phyloP scores from a whole-genome alignment of 2,329 filamentous ascomycete species.

The Claviceps monticola region DNA sequence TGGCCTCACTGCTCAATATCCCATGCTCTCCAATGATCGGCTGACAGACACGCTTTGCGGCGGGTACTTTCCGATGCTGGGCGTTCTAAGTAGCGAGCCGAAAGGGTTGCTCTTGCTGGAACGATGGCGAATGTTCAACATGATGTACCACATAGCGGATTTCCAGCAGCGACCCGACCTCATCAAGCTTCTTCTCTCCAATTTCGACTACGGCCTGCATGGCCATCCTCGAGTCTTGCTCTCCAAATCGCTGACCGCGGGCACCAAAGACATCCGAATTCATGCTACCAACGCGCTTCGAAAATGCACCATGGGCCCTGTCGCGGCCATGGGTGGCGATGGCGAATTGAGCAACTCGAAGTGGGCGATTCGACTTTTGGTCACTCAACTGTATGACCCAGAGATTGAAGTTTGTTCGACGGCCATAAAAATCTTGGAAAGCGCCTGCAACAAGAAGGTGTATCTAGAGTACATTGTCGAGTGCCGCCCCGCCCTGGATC shows the following conservation, averaged over 20 bases:
- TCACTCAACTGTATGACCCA: constrained; percentile 95
- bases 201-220: constrained; percentile 80
- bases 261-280: constrained; percentile 82
- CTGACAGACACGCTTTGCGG: constrained; percentile 78
- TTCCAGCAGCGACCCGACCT: constrained; percentile 82
- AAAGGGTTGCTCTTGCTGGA: constrained; percentile 84
- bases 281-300: constrained; percentile 76
- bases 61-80: constrained; percentile 89
- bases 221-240: constrained; percentile 86
- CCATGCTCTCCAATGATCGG: constrained; percentile 76
- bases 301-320: constrained; percentile 58
- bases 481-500: constrained; percentile 85
- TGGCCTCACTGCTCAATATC: constrained; percentile 64
- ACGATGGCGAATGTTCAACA: constrained; percentile 96
- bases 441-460: constrained; percentile 84
- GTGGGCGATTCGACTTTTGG: constrained; percentile 92
- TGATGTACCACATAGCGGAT: constrained; percentile 98
- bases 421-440: constrained; percentile 92
- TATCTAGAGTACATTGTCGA: constrained; percentile 94
- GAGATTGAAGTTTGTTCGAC: constrained; percentile 94
- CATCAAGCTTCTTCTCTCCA: constrained; percentile 74
- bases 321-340: constrained; percentile 23
- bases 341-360: constrained; percentile 54
- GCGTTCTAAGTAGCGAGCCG: constrained; percentile 67
- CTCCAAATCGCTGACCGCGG: constrained; percentile 84